A percentile compares a stretch with the other conserved stretches of the same genome.
These are phyloP conservation scores for Crucihimalaya himalaica DNA, from an alignment of 345 rosid genomes.

Conservation along the genomic window DNA sequence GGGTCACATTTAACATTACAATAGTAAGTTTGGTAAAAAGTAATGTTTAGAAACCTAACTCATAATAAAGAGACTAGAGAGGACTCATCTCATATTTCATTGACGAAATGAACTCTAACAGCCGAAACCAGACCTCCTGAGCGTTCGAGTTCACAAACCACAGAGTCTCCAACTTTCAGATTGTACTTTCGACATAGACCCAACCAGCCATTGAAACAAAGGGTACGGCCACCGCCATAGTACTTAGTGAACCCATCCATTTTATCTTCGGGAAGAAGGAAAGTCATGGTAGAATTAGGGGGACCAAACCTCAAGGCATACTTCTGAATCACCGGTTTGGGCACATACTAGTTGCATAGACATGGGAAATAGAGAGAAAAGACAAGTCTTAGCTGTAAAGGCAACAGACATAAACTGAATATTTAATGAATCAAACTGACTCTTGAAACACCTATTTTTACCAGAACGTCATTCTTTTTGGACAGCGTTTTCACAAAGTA, in stretches of 20 bases:
- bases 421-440: background rate
- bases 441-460: background rate
- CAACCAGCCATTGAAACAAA: constrained; percentile 28
- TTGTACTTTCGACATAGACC: constrained; percentile 14
- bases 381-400: background rate
- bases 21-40: constrained; percentile 1
- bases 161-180: constrained; percentile 12
- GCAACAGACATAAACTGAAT: background rate
- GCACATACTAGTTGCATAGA: constrained; percentile 22
- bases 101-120: constrained; percentile 16
- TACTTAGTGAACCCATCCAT: background rate
- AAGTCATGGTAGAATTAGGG: background rate
- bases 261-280: background rate
- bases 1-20: background rate
- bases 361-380: background rate
- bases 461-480: constrained; percentile 12
- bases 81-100: background rate
- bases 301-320: constrained; percentile 34
- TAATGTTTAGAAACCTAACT: background rate
- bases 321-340: background rate
- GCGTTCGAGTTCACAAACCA: constrained; percentile 32
- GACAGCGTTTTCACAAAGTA: constrained; percentile 22
- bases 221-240: fast-evolving
- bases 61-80: background rate
- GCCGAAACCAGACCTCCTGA: constrained; percentile 14